phyloP scores from a whole-genome alignment of 345 rosid genomes.

The Salix udensis region DNA sequence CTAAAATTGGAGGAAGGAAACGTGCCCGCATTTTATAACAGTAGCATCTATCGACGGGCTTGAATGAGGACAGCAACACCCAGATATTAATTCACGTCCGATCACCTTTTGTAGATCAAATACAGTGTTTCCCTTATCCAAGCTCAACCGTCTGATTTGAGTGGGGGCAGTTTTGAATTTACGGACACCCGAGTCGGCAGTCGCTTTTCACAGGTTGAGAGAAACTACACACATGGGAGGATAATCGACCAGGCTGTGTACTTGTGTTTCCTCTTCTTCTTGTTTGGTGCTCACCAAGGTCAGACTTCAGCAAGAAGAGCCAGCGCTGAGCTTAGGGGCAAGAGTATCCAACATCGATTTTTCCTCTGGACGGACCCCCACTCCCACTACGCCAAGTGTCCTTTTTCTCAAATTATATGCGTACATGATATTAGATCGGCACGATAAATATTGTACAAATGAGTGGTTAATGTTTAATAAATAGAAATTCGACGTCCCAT shows the following conservation, averaged over 20 bases:
- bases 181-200: background rate
- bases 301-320: background rate
- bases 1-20: background rate
- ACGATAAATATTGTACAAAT: background rate
- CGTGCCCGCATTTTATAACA: conserved; percentile 23
- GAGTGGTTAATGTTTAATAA: background rate
- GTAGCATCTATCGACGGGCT: conserved; percentile 27
- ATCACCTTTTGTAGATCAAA: background rate
- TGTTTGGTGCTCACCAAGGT: background rate
- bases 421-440: too few relatives aligned
- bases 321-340: background rate
- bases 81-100: conserved; percentile 12
- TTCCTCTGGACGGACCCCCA: background rate
- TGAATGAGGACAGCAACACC: conserved; percentile 28
- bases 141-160: conserved; percentile 4
- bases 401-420: background rate
- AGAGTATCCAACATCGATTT: background rate
- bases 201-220: background rate
- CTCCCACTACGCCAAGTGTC: background rate
- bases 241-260: too few relatives aligned
- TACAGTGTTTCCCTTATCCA: background rate
- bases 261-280: too few relatives aligned
- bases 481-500: background rate
- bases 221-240: background rate
- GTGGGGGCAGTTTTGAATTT: background rate